phyloP scores from a whole-genome alignment of 768 basidiomycete species.

The Suillus tomentosus region DNA sequence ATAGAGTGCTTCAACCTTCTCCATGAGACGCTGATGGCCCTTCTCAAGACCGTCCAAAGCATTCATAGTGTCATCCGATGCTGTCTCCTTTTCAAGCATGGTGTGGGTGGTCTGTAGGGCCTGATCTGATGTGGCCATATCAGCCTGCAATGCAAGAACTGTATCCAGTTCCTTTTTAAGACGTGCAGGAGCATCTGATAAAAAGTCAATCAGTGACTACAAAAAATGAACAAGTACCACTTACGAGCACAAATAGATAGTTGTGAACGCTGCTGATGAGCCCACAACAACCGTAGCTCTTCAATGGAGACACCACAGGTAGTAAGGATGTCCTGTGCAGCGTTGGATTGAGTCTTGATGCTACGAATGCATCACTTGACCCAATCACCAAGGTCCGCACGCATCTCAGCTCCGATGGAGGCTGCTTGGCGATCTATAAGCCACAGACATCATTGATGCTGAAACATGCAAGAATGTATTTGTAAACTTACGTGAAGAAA shows the following conservation, averaged over 20 bases:
- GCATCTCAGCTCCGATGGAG: constrained; percentile 27
- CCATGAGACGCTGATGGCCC: constrained; percentile 6
- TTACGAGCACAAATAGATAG: background rate
- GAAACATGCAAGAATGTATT: background rate
- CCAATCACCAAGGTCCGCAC: constrained; percentile 37
- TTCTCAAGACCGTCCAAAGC: constrained; percentile 23
- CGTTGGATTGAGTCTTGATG: constrained; percentile 9
- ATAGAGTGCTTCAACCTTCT: constrained; percentile 13
- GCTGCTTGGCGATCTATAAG: constrained; percentile 36
- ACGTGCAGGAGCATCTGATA: constrained; percentile 22
- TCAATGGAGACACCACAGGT: background rate
- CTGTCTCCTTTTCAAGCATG: constrained; percentile 12
- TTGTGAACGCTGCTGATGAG: background rate
- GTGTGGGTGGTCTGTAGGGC: constrained; percentile 21
- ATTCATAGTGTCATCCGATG: constrained; percentile 10
- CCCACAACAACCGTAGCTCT: background rate
- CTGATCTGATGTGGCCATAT: constrained; percentile 27
- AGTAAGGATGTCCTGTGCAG: background rate
- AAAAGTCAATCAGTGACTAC: background rate
- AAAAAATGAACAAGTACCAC: too few species aligned
- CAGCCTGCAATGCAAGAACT: constrained; percentile 33
- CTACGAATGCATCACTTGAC: constrained; percentile 26
- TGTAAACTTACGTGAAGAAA: background rate
- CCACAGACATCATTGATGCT: constrained; percentile 33
- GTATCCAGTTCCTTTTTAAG: constrained; percentile 38